Conservation (phyloP, 23 red algal genomes). For the Gracilaria domingensis region DNA sequence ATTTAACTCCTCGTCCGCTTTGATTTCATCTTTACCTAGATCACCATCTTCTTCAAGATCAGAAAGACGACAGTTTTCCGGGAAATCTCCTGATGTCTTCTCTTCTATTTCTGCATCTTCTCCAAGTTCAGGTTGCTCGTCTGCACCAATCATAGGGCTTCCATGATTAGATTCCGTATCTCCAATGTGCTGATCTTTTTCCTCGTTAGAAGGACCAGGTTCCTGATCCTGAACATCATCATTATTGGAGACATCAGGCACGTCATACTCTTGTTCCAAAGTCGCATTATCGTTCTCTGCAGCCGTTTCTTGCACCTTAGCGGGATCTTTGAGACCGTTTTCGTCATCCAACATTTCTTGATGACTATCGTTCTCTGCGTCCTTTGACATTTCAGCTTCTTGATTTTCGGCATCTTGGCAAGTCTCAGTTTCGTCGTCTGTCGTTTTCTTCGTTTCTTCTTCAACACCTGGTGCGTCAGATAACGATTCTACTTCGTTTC, state of each 20-base stretch:
- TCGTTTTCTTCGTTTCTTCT: background rate
- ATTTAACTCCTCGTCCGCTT: background rate
- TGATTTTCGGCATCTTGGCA: conserved; percentile 10
- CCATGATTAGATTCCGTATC: background rate
- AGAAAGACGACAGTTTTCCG: background rate
- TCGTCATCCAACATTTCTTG: background rate
- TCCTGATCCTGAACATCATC: background rate
- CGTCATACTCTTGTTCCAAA: background rate
- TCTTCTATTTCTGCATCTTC: conserved; percentile 12
- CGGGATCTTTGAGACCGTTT: background rate
- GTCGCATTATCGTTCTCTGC: background rate
- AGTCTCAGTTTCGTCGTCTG: background rate
- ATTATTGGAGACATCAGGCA: background rate
- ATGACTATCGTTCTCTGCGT: background rate
- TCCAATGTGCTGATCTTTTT: background rate
- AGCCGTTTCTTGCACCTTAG: background rate
- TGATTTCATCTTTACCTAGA: background rate
- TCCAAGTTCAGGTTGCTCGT: background rate
- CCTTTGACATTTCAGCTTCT: background rate
- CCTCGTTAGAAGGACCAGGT: background rate
- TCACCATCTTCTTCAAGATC: background rate
- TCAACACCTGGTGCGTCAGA: background rate
- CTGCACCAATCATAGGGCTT: conserved; percentile 16
- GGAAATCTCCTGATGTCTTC: background rate
- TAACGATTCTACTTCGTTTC: background rate